Evolutionary conservation across 1,284 basidiomycete species (phyloP).

Genomic region (Malassezia globosa): DNA sequence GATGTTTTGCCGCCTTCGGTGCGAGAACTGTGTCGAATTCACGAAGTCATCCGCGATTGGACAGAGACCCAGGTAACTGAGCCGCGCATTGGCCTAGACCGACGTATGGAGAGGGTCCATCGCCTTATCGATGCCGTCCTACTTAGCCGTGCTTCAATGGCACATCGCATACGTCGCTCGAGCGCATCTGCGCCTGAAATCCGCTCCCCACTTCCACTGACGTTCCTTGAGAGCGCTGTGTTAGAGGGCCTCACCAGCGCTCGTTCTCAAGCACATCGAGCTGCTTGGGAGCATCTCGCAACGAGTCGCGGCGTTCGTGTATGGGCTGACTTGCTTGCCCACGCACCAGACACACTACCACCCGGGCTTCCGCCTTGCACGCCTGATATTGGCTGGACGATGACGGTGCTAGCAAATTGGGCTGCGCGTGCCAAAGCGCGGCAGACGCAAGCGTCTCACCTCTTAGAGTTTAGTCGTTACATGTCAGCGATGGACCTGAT

Average conservation of each 20-base stretch:
- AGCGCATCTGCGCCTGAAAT: not conserved
- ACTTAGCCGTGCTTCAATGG: constrained; percentile 38
- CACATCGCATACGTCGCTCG: not conserved
- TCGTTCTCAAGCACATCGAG: constrained; percentile 30
- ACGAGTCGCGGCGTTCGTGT: not conserved
- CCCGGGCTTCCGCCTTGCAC: constrained; percentile 20
- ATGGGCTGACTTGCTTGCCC: constrained; percentile 21
- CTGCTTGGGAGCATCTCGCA: constrained; percentile 38
- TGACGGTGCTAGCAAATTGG: constrained; percentile 30
- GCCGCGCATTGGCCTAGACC: constrained; percentile 29
- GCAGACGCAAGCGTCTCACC: constrained; percentile 20
- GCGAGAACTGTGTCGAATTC: constrained; percentile 5
- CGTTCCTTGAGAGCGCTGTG: constrained; percentile 40
- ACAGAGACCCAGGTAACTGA: constrained; percentile 39
- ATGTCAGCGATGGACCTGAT: constrained; percentile 33
- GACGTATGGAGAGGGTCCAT: constrained; percentile 27
- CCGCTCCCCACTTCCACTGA: constrained; percentile 13
- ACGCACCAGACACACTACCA: constrained; percentile 13
- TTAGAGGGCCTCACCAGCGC: constrained; percentile 30
- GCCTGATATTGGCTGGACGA: constrained; percentile 41
- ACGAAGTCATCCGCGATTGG: constrained; percentile 22
- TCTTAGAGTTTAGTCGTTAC: constrained; percentile 37
- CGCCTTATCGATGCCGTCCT: constrained; percentile 39
- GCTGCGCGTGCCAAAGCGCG: constrained; percentile 15
- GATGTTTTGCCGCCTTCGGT: constrained; percentile 7